A percentile compares a stretch with the other conserved stretches of the same genome.
phyloP scores from a whole-genome alignment of 2,329 filamentous ascomycete genomes.

The Alternaria rosae region DNA sequence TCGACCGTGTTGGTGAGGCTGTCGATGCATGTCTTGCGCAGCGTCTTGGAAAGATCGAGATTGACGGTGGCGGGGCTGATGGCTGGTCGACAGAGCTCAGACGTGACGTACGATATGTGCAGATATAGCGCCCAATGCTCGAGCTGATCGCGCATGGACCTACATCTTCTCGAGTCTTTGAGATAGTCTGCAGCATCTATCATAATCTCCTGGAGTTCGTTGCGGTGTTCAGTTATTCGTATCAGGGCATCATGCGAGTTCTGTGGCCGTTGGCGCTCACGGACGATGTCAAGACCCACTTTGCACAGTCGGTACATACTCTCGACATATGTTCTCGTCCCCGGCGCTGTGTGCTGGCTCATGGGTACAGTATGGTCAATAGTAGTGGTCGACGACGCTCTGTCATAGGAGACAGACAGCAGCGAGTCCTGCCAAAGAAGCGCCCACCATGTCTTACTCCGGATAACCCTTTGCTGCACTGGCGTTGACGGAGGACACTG shows the following conservation, averaged over 20 bases:
- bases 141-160: conserved; percentile 60
- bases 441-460: conserved; percentile 62
- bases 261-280: conserved; percentile 63
- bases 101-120: conserved; percentile 68
- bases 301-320: conserved; percentile 64
- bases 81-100: conserved; percentile 68
- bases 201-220: conserved; percentile 65
- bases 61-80: conserved; percentile 61
- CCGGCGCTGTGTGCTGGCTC: conserved; percentile 53
- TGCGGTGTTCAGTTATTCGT: conserved; percentile 64
- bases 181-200: conserved; percentile 65
- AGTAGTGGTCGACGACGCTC: conserved; percentile 65
- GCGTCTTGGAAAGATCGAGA: conserved; percentile 54
- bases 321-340: conserved; percentile 64
- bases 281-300: conserved; percentile 67
- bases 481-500: conserved; percentile 63
- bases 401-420: conserved; percentile 69
- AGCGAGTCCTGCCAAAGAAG: conserved; percentile 71
- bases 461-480: conserved; percentile 51
- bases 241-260: conserved; percentile 62
- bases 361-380: conserved; percentile 55
- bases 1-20: conserved; percentile 65
- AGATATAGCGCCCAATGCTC: conserved; percentile 68
- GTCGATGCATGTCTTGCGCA: conserved; percentile 64
- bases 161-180: conserved; percentile 60